Conservation (phyloP, 2,329 filamentous ascomycete genomes). For the Biscogniauxia marginata region DNA sequence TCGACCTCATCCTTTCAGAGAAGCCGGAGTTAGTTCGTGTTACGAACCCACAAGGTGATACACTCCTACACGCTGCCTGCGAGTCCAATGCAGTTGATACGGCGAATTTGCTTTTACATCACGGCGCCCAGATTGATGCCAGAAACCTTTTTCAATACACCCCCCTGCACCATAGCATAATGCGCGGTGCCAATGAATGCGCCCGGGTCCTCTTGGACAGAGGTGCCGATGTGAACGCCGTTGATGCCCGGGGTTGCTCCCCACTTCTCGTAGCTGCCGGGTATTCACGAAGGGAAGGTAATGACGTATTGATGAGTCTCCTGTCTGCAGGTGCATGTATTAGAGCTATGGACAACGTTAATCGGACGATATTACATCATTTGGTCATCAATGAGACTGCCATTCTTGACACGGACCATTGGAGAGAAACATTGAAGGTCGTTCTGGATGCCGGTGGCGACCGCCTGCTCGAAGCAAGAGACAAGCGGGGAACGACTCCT, state of each 20-base stretch:
- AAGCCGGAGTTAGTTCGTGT: slow-evolving; percentile 2
- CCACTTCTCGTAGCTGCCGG: not conserved
- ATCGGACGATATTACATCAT: not conserved
- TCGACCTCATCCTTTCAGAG: not conserved
- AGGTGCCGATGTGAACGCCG: not conserved
- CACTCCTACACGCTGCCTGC: slow-evolving; percentile 9
- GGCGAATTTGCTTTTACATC: not conserved
- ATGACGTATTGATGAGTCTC: not conserved
- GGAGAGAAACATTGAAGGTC: not conserved
- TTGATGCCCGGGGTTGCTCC: not conserved
- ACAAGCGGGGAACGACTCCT: not conserved
- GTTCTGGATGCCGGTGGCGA: not conserved
- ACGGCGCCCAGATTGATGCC: not conserved
- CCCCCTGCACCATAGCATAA: slow-evolving; percentile 1
- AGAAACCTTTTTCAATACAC: not conserved
- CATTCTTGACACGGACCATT: not conserved
- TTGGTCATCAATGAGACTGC: not conserved
- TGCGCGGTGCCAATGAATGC: not conserved
- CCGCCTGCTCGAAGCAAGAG: not conserved
- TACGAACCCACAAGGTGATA: not conserved
- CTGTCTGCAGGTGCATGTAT: not conserved
- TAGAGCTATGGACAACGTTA: not conserved
- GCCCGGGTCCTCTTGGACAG: slow-evolving; percentile 5
- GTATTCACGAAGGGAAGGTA: not conserved
- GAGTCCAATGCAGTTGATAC: not conserved